phyloP scores from a whole-genome alignment of 1,284 basidiomycete genomes.

The Cutaneotrichosporon mucoides region DNA sequence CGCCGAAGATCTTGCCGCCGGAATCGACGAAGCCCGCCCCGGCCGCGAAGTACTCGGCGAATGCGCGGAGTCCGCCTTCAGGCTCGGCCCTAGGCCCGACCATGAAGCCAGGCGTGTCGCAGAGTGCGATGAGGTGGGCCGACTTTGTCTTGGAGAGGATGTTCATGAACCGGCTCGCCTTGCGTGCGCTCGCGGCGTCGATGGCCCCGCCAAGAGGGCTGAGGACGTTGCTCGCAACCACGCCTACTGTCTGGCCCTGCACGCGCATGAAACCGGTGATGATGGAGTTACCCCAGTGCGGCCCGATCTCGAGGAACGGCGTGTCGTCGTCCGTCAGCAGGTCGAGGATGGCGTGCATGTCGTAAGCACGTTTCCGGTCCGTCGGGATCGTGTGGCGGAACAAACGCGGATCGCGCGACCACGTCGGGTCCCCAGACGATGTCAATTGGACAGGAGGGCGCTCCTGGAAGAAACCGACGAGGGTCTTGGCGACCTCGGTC shows the following conservation, averaged over 20 bases:
- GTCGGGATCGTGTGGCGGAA: slow-evolving; percentile 18
- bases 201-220: slow-evolving; percentile 17
- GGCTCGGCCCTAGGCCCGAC: slow-evolving; percentile 18
- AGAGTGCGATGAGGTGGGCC: slow-evolving; percentile 14
- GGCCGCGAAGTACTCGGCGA: slow-evolving; percentile 18
- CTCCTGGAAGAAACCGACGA: slow-evolving; percentile 17
- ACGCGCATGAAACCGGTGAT: slow-evolving; percentile 22
- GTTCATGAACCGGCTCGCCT: slow-evolving; percentile 19
- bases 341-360: slow-evolving; percentile 16
- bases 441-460: background rate
- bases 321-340: slow-evolving; percentile 20
- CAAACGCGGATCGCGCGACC: slow-evolving; percentile 12
- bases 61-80: slow-evolving; percentile 18
- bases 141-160: slow-evolving; percentile 17
- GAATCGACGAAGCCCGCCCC: slow-evolving; percentile 14
- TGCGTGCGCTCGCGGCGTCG: slow-evolving; percentile 13
- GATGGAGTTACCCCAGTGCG: slow-evolving; percentile 16
- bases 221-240: slow-evolving; percentile 17
- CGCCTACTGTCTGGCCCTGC: slow-evolving; percentile 15
- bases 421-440: slow-evolving; percentile 3
- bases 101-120: slow-evolving; percentile 25
- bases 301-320: slow-evolving; percentile 19
- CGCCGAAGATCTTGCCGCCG: slow-evolving; percentile 18
- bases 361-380: slow-evolving; percentile 21
- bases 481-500: slow-evolving; percentile 15